Evolutionary conservation across 176 grass and related monocot species (phyloP), one percentile per base, ranked within the genome.

Genomic region (Rhynchospora pubera): DNA sequence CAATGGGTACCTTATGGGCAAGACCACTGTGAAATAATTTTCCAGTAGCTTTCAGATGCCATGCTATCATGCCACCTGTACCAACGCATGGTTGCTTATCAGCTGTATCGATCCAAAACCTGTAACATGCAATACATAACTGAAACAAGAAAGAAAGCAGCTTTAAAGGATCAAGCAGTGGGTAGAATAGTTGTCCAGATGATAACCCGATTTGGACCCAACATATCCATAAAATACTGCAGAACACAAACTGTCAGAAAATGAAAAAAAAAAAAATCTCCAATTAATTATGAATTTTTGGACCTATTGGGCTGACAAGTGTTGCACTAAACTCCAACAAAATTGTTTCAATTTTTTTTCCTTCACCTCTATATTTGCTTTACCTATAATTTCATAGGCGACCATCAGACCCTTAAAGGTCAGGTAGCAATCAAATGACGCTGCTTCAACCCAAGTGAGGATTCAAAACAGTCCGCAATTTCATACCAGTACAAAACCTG

Each of bases 1-100:
- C 9, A 57, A 43, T 45, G 30, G 9, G 55, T 86, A 98, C 96
- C 92, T 99, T 99, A 85, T 99, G 88, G 48, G 96, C 88, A 4
- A 99, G 89, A 66, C 96, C 92, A 87, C 96, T 99, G 81, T 99
- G 96, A 84, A 99, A 99, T 12, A 95, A 87, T 60, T 99, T 99
- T 62, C 96, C 96, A 59, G 86, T 93, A 65, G 90, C 89, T 82
- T 92, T 92, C 22, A 99, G 87, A 86, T 88, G 89, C 96, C 96
- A 98, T 28, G 87, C 28, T 78, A 98, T 94, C 89, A 90, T 91
- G 30, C 96, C 95, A 64, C 92, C 95, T 0, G 90, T 98, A 79
- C 90, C 92, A 85, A 94, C 91, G 75, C 95, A 94, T 0, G 95
- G 95, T 85, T 98, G 92, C 82, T 98, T 98, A 85, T 98, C 92